These are phyloP conservation scores for Dunaliella salina DNA, from an alignment of 163 green algal genomes.

Conservation along the genomic window DNA sequence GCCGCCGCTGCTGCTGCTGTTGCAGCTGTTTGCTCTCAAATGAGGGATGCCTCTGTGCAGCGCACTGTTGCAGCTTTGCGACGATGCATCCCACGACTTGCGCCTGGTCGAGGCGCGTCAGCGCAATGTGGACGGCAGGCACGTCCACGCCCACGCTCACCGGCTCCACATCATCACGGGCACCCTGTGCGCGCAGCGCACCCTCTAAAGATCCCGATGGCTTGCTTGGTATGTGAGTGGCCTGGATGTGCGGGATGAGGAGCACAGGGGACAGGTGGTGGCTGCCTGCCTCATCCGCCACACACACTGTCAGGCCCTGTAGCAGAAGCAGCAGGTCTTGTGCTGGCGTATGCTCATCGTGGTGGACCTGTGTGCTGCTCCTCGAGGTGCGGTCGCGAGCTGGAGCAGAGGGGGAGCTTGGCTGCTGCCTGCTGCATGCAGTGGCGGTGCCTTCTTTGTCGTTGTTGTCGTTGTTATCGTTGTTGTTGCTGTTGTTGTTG, in stretches of 20 bases:
- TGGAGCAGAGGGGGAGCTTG: no score
- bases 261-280: background rate
- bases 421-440: no score
- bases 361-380: background rate
- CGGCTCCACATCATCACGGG: no score
- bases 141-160: background rate
- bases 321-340: background rate
- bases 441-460: no score
- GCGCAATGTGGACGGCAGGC: background rate
- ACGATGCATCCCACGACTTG: background rate
- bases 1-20: background rate
- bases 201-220: no score
- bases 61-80: background rate
- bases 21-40: background rate
- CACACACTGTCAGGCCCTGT: background rate
- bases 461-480: background rate
- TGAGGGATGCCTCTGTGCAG: background rate
- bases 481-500: no score
- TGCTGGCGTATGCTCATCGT: background rate
- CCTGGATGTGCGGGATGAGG: background rate
- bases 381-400: background rate
- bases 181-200: no score
- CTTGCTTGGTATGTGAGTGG: no score
- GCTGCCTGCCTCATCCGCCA: background rate
- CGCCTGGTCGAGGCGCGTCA: background rate